phyloP scores from a whole-genome alignment of 306 rosid species.

The Medicago truncatula region MtrunA17r5.0-ANR NC_053042.1:6231001-6231500 shows the following conservation, averaged over 20 bases:
- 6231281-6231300: slow-evolving; percentile 79
- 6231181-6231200: slow-evolving; percentile 96
- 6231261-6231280: slow-evolving; percentile 99
- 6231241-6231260: slow-evolving; percentile 99
- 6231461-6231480: slow-evolving; percentile 99
- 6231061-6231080: slow-evolving; percentile 91
- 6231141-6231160: slow-evolving; percentile 71
- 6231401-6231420: slow-evolving; percentile 86
- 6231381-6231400: slow-evolving; percentile 97
- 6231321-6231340: slow-evolving; percentile 96
- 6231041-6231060: slow-evolving; percentile 81
- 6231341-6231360: slow-evolving; percentile 94
- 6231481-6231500: slow-evolving; percentile 97
- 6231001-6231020: slow-evolving; percentile 13
- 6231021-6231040: slow-evolving; percentile 28
- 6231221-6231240: slow-evolving; percentile 84
- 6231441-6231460: slow-evolving; percentile 90
- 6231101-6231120: slow-evolving; percentile 84
- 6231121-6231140: slow-evolving; percentile 90
- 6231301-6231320: slow-evolving; percentile 83
- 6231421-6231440: slow-evolving; percentile 97
- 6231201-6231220: slow-evolving; percentile 95
- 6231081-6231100: slow-evolving; percentile 93
- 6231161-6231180: slow-evolving; percentile 86
- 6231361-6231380: slow-evolving; percentile 99